Conservation (phyloP, 331 rosid genomes). For the Stylosanthes scabra region DNA sequence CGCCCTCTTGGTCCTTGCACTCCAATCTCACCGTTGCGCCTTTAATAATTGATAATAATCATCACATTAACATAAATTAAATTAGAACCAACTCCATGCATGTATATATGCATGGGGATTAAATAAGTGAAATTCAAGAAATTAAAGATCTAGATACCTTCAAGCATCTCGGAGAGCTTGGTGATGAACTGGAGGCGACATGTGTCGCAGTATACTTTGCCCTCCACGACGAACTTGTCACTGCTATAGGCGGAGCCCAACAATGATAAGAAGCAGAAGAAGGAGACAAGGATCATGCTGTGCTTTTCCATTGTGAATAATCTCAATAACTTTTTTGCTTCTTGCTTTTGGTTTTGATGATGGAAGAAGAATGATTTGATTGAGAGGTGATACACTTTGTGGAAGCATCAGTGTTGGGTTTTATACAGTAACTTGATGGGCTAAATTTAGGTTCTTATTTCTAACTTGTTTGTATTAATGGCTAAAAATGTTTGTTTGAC, state of each 20-base stretch:
- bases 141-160: slow-evolving; percentile 41
- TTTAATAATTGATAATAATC: too few species aligned
- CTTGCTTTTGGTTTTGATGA: not conserved
- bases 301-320: slow-evolving; percentile 60
- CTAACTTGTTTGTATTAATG: slow-evolving; percentile 40
- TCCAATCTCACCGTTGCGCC: slow-evolving; percentile 69
- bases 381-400: slow-evolving; percentile 12
- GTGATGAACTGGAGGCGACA: slow-evolving; percentile 79
- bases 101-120: too few species aligned
- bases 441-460: slow-evolving; percentile 39
- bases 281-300: slow-evolving; percentile 47
- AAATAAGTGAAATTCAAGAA: not conserved
- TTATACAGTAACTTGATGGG: slow-evolving; percentile 21
- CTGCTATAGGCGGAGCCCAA: slow-evolving; percentile 17
- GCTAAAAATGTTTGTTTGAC: slow-evolving; percentile 42
- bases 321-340: not conserved
- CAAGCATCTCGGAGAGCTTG: slow-evolving; percentile 40
- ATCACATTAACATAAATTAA: too few species aligned
- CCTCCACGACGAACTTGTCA: slow-evolving; percentile 50
- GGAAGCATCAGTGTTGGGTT: not conserved
- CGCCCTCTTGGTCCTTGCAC: slow-evolving; percentile 60
- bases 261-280: slow-evolving; percentile 67
- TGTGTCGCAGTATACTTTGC: slow-evolving; percentile 81
- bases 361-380: not conserved
- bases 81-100: too few species aligned